Evolutionary conservation across 139 green algal species (phyloP).

Genomic region (Haematococcus lacustris): DNA sequence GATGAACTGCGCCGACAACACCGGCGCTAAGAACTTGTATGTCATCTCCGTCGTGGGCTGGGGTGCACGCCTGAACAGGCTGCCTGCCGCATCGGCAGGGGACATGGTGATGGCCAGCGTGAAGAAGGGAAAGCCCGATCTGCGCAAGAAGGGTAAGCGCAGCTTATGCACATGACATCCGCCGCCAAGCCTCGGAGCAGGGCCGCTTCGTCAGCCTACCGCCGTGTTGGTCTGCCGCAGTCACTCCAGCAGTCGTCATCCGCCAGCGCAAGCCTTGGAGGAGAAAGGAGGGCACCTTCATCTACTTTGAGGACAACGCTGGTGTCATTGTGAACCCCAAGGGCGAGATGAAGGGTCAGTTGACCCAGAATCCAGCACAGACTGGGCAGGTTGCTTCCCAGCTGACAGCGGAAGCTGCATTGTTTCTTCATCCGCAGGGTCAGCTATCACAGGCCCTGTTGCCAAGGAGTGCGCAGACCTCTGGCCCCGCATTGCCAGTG

Average conservation of each 20-base stretch:
- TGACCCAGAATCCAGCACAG: no score
- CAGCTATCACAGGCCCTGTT: conserved; percentile 96
- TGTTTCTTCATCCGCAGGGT: no score
- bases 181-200: no score
- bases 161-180: no score
- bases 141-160: conserved; percentile 95
- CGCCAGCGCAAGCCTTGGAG: conserved; percentile 97
- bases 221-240: no score
- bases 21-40: conserved; percentile 99
- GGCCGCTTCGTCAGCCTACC: no score
- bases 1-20: conserved; percentile 99
- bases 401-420: no score
- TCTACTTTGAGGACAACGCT: conserved; percentile 99
- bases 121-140: conserved; percentile 99
- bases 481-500: conserved; percentile 96
- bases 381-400: no score
- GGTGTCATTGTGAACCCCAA: conserved; percentile 99
- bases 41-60: conserved; percentile 92
- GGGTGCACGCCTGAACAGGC: conserved; percentile 91
- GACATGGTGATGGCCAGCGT: conserved; percentile 99
- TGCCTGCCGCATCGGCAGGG: conserved; percentile 79
- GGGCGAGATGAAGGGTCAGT: conserved; percentile 98
- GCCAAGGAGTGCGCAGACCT: conserved; percentile 99
- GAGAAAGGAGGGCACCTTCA: conserved; percentile 95
- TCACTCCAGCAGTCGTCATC: conserved; percentile 89